Evolutionary conservation across 345 rosid genomes (phyloP), one percentile per base, ranked within the genome.

Genomic region (Syzygium grande): DNA sequence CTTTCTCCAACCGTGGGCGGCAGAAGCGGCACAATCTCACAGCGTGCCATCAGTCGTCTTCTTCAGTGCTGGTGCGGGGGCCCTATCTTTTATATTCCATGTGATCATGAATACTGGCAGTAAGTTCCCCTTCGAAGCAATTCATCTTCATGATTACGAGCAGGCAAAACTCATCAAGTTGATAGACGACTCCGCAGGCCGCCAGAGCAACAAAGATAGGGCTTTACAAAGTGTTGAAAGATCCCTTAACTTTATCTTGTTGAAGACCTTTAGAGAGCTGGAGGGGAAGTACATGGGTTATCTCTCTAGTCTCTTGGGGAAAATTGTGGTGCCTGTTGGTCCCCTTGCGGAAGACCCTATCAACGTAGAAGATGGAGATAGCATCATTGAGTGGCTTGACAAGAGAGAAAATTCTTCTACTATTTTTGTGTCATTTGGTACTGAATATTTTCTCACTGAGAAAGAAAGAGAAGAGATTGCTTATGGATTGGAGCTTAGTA

Each of bases 1-100:
- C 85, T 84, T 90, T n/a, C 34, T 91, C 56, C 86, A 87, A 77
- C 93, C 91, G 0, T 93, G 94, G 95, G 91, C 92, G 1, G 89
- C 90, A 0, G 55, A n/a, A 9, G 11, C 88, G 2, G 91, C 93
- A 15, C 68, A 27, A 29, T 73, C 91, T 7, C 91, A 54, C 4
- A 54, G 87, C 15, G 86, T 93, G n/a, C 92, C 92, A 2, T 87
- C 92, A 4, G 89, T 91, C 7, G 7, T 11, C 46, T 90, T 91
- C 88, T 14, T 85, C 17, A 54, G 27, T 49, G 5, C 51, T 14
- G 83, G 87, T 4, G 90, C 90, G 2, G 85, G 84, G 8, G 10
- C 43, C 29, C 4, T 54, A 22, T 59, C 90, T 16, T 87, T 68
- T 25, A 1, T 86, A 10, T 3, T 87, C 29, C 88, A 90, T 63